These are phyloP conservation scores for Phytophthora pisi DNA, from an alignment of 352 stramenopile genomes.

Conservation along the genomic window DNA sequence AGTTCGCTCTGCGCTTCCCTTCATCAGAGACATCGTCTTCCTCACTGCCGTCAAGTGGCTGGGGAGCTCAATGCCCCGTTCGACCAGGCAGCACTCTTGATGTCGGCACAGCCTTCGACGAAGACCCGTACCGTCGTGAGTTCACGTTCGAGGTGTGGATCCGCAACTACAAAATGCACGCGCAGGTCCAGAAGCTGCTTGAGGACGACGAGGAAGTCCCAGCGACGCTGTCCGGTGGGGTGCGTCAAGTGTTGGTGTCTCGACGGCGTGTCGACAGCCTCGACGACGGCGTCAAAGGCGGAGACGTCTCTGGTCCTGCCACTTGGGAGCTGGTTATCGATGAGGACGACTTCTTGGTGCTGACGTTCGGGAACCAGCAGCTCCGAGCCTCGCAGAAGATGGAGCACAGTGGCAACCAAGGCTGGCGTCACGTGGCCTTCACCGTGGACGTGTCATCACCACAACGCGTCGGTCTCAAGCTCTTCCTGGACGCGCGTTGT, in stretches of 20 bases:
- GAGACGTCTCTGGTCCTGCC: conserved; percentile 24
- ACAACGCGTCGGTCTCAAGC: conserved; percentile 53
- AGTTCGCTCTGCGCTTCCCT: conserved; percentile 69
- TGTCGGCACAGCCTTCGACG: conserved; percentile 71
- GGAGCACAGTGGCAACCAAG: conserved; percentile 25
- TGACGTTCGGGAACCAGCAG: conserved; percentile 53
- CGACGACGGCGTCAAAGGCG: conserved; percentile 27
- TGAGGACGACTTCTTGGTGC: conserved; percentile 48
- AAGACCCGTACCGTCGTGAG: conserved; percentile 82
- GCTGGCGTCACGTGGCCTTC: conserved; percentile 79
- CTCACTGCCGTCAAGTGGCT: conserved; percentile 30
- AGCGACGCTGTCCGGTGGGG: conserved; percentile 11
- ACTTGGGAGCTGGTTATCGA: conserved; percentile 60
- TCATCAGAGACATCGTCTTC: conserved; percentile 8
- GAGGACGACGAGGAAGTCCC: conserved; percentile 29
- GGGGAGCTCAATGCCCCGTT: conserved; percentile 58
- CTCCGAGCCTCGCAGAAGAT: conserved; percentile 53
- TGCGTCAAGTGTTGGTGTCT: conserved; percentile 29
- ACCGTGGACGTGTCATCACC: conserved; percentile 62
- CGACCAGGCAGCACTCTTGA: conserved; percentile 68
- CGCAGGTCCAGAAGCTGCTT: conserved; percentile 33
- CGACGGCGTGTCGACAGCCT: conserved; percentile 25
- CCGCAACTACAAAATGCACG: conserved; percentile 55
- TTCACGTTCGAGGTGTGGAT: conserved; percentile 82
- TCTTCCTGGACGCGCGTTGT: conserved; percentile 65